Conservation (phyloP, 768 basidiomycete genomes). For the Podaxis sp. region DNA sequence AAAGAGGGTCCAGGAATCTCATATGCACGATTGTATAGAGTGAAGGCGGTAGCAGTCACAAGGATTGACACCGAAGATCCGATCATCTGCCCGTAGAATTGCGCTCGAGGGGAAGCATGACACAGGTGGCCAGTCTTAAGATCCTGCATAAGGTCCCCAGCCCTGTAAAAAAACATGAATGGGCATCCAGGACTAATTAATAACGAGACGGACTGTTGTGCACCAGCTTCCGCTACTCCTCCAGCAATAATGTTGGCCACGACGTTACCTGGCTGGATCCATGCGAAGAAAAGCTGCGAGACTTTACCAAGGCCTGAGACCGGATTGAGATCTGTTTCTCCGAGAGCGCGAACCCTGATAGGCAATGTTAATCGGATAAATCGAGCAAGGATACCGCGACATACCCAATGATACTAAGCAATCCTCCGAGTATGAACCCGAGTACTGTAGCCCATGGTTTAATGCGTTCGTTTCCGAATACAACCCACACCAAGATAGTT, state of each 20-base stretch:
- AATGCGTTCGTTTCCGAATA: conserved; percentile 91
- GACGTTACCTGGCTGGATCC: conserved; percentile 91
- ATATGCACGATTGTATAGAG: conserved; percentile 85
- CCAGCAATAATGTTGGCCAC: conserved; percentile 99
- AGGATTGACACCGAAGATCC: conserved; percentile 87
- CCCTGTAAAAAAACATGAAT: conserved; percentile 42
- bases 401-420: conserved; percentile 87
- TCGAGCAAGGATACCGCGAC: conserved; percentile 25
- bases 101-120: conserved; percentile 87
- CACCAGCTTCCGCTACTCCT: conserved; percentile 95
- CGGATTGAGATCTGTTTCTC: conserved; percentile 93
- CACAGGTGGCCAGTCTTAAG: conserved; percentile 96
- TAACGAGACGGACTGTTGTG: conserved; percentile 65
- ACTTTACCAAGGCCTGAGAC: conserved; percentile 94
- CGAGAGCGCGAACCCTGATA: conserved; percentile 83
- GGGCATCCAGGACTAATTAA: background rate
- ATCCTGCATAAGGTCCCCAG: conserved; percentile 98
- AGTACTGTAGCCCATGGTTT: conserved; percentile 93
- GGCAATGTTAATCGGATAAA: conserved; percentile 16
- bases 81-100: conserved; percentile 92
- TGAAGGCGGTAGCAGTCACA: conserved; percentile 86
- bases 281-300: conserved; percentile 90
- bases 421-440: conserved; percentile 78
- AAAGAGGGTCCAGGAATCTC: conserved; percentile 92
- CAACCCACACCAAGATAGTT: conserved; percentile 78